Percentiles rank a stretch among this genome's conserved stretches.
These are phyloP conservation scores for Hypericum androsaemum DNA, from an alignment of 345 rosid species.

Conservation along the genomic window DNA sequence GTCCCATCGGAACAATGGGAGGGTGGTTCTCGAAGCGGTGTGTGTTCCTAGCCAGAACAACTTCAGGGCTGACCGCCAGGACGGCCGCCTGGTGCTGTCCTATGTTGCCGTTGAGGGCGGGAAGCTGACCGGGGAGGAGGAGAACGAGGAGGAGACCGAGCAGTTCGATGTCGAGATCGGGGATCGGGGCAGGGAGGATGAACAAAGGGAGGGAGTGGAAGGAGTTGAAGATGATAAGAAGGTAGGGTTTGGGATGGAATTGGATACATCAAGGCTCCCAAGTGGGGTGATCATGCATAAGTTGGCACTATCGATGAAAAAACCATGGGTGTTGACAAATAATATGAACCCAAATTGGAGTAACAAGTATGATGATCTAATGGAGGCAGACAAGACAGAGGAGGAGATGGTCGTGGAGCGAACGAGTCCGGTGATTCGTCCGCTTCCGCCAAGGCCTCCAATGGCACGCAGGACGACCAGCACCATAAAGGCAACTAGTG, in stretches of 20 bases:
- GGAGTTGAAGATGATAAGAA: constrained; percentile 11
- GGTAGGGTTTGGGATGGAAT: constrained; percentile 16
- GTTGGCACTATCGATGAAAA: constrained; percentile 41
- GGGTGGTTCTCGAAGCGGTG: constrained; percentile 84
- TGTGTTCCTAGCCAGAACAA: constrained; percentile 58
- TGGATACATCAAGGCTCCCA: constrained; percentile 25
- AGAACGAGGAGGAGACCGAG: no score
- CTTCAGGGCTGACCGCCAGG: constrained; percentile 60
- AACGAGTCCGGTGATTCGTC: constrained; percentile 31
- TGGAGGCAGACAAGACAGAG: constrained; percentile 13
- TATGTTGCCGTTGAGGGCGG: constrained; percentile 12
- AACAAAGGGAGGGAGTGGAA: constrained; percentile 1
- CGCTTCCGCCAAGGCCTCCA: constrained; percentile 51
- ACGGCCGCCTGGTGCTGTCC: constrained; percentile 89
- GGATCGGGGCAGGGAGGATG: not conserved
- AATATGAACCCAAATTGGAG: constrained; percentile 49
- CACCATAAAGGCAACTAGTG: constrained; percentile 12
- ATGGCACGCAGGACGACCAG: constrained; percentile 29
- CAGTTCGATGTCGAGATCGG: no score
- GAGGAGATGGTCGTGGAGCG: constrained; percentile 22
- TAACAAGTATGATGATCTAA: constrained; percentile 18
- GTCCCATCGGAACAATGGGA: constrained; percentile 71
- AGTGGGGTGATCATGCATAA: constrained; percentile 34
- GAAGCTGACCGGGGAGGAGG: no score
- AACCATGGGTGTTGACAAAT: constrained; percentile 30